phyloP scores from a whole-genome alignment of 2,329 filamentous ascomycete species.

The Microdochium nivale region DNA sequence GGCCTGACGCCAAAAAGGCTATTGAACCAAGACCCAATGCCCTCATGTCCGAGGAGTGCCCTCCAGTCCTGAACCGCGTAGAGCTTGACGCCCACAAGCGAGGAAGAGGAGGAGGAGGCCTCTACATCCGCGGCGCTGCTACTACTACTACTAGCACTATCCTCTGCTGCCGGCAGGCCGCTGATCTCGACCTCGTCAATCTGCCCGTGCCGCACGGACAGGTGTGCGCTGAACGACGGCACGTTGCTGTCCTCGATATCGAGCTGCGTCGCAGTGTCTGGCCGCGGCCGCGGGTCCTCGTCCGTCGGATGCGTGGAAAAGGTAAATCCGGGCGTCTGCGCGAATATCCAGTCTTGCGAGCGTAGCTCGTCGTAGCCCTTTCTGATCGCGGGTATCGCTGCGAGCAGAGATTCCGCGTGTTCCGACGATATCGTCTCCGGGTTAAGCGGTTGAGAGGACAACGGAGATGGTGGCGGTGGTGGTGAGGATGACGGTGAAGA shows the following conservation, averaged over 20 bases:
- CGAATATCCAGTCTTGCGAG: slow-evolving; percentile 67
- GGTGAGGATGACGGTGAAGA: not conserved
- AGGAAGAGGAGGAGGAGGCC: not conserved
- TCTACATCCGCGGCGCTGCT: not conserved
- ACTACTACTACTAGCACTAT: not conserved
- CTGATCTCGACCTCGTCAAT: slow-evolving; percentile 15
- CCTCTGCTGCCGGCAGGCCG: not conserved
- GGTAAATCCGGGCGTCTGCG: slow-evolving; percentile 77
- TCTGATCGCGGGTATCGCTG: not conserved
- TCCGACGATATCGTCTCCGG: not conserved
- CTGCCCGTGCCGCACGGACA: slow-evolving; percentile 30
- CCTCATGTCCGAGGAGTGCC: slow-evolving; percentile 4
- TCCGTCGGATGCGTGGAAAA: slow-evolving; percentile 55
- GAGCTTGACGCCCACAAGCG: slow-evolving; percentile 6
- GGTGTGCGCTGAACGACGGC: slow-evolving; percentile 19
- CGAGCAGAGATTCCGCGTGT: slow-evolving; percentile 30
- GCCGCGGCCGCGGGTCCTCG: slow-evolving; percentile 48
- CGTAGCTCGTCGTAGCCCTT: slow-evolving; percentile 1
- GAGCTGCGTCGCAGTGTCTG: slow-evolving; percentile 37
- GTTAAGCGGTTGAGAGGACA: not conserved
- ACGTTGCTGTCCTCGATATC: slow-evolving; percentile 30
- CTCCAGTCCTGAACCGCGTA: slow-evolving; percentile 20
- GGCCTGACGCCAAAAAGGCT: slow-evolving; percentile 13
- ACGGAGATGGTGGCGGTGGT: slow-evolving; percentile 17
- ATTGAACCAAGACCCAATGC: slow-evolving; percentile 18